Evolutionary conservation across 2,329 filamentous ascomycete genomes (phyloP), one percentile per base, ranked within the genome.

Genomic region (Davidsoniella eucalypti): DNA sequence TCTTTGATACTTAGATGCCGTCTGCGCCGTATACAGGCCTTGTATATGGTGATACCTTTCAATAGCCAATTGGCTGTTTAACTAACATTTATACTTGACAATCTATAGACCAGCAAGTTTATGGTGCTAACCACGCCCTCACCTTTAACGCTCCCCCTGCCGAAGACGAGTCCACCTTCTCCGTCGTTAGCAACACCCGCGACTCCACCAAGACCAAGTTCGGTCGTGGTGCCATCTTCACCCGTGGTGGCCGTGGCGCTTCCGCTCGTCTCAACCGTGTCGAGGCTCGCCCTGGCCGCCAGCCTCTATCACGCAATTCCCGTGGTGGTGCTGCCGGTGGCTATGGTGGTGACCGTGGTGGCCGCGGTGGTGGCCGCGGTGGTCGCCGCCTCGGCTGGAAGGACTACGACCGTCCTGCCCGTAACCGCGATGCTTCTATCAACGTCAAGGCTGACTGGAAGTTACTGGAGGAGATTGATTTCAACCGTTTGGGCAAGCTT

Each of bases 401-500:
- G 69, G 92, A 98, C 65, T 94, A 87, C 64, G 92, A 98, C 72
- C 96, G 96, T 80, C 92, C 92, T 54, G 79, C 90, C 65, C 82
- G 92, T 61, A 95, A 94, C 69, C 85, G 92, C 54, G 92, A 98
- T 69, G 84, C 90, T 9, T 94, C 87, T 36, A 86, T 98, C 63
- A 90, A 90, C 69, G 87, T 96, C 67, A 93, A 93, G 69, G 78
- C 88, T 18, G 88, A 95, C 65, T 98, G 92, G 92, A 76, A 80
- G 62, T 77, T 98, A 69, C 73, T 95, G 60, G 92, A 98, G 70
- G 92, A 98, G 75, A 95, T 98, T 65, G 92, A 98, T 67, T 98
- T 94, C 71, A 90, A 87, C 71, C 84, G 92, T 58, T 77, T 98
- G 58, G 75, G 78, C 58, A 98, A 98, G 76, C 77, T 98, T 61